Percentiles rank a stretch among this genome's conserved stretches.
Conservation (phyloP, 441 rosid species). For the Cnidoscolus chayamansa region DNA sequence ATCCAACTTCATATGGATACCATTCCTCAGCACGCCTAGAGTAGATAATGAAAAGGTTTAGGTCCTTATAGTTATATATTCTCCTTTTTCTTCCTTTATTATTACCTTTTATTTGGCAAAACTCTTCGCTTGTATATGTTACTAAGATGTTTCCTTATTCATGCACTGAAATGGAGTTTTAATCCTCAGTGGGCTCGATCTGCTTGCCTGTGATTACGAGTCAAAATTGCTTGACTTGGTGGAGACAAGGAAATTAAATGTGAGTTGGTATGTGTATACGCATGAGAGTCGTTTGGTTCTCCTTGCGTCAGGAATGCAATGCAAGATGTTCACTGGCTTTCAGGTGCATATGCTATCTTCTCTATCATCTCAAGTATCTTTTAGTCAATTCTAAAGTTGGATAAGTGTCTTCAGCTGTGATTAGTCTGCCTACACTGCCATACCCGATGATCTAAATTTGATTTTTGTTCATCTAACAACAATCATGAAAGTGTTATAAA, state of each 20-base stretch:
- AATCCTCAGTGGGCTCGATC: slow-evolving; percentile 79
- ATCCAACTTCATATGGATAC: neutral
- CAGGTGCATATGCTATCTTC: slow-evolving; percentile 50
- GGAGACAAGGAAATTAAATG: slow-evolving; percentile 68
- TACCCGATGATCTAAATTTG: neutral
- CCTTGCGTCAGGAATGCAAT: slow-evolving; percentile 97
- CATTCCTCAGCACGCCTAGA: neutral
- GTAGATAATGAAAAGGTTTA: neutral
- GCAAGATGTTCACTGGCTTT: slow-evolving; percentile 82
- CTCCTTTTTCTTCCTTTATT: neutral
- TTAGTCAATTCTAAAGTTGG: slow-evolving; percentile 10
- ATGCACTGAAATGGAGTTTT: slow-evolving; percentile 29
- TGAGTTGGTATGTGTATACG: slow-evolving; percentile 82
- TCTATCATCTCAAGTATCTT: slow-evolving; percentile 12
- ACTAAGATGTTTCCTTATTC: slow-evolving; percentile 19
- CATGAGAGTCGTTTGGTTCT: slow-evolving; percentile 96
- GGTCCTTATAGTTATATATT: neutral
- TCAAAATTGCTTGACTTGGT: slow-evolving; percentile 67
- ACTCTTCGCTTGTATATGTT: neutral
- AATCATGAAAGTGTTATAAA: neutral
- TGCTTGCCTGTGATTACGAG: slow-evolving; percentile 60
- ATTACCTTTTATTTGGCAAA: neutral
- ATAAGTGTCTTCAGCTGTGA: slow-evolving; percentile 10
- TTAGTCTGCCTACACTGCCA: neutral
- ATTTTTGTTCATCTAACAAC: neutral